phyloP scores from a whole-genome alignment of 805 yeast species.

The Ogataea henricii region DNA sequence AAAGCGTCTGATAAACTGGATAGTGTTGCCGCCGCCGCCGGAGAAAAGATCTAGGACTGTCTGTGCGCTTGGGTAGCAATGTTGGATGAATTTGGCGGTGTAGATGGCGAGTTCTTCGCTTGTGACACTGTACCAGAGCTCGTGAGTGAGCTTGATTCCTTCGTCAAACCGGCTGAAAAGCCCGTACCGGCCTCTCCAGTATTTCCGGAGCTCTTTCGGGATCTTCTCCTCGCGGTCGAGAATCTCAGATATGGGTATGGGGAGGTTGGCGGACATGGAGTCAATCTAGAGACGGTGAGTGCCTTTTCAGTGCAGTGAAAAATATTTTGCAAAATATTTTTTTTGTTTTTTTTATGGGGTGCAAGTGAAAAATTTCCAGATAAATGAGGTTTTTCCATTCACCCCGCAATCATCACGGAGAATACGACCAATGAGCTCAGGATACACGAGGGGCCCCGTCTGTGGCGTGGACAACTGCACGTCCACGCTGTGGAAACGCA shows the following conservation, averaged over 20 bases:
- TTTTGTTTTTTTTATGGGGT: not conserved
- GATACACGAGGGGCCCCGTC: conserved; percentile 62
- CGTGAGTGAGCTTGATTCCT: conserved; percentile 68
- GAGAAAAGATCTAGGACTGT: conserved; percentile 69
- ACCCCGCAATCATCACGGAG: no score
- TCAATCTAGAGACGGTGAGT: no score
- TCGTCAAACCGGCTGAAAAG: conserved; percentile 66
- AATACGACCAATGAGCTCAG: conserved; percentile 18
- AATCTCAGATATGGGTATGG: conserved; percentile 9
- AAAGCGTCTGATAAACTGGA: conserved; percentile 68
- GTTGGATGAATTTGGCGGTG: conserved; percentile 53
- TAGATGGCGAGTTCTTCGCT: conserved; percentile 73
- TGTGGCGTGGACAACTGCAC: conserved; percentile 93
- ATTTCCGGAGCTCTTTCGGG: conserved; percentile 47
- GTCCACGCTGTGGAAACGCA: conserved; percentile 67
- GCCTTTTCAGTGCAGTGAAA: no score
- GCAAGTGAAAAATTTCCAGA: conserved; percentile 1
- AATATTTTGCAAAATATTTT: not conserved
- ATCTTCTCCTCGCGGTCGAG: conserved; percentile 16
- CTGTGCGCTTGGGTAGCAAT: conserved; percentile 50
- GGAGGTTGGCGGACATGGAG: no score
- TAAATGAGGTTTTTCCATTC: not conserved
- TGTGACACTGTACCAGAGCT: conserved; percentile 86
- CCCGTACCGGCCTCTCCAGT: conserved; percentile 62
- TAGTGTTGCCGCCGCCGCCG: conserved; percentile 87